A percentile compares a stretch with the other conserved stretches of the same genome.
Conservation (phyloP, 371 early-diverging fungal species). For the Mortierella sp. region DNA sequence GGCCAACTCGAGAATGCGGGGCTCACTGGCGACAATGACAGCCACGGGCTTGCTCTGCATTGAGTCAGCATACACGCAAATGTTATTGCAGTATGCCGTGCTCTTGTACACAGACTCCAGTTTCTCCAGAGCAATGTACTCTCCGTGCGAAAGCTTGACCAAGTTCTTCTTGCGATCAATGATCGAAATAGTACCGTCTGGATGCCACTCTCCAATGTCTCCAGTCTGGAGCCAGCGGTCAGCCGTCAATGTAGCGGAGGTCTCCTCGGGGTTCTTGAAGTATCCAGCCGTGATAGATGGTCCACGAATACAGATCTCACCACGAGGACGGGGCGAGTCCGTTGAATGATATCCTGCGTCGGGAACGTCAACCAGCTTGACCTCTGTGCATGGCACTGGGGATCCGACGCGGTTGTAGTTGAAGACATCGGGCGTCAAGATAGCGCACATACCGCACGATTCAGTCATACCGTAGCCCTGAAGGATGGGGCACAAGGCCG, state of each 20-base stretch:
- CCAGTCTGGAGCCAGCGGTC: constrained; percentile 96
- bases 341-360: constrained; percentile 80
- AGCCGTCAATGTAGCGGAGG: constrained; percentile 82
- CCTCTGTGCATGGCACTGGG: constrained; percentile 84
- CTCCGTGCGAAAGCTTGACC: constrained; percentile 93
- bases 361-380: constrained; percentile 91
- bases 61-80: constrained; percentile 90
- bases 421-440: constrained; percentile 73
- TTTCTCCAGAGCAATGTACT: constrained; percentile 98
- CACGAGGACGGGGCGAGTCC: constrained; percentile 77
- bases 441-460: constrained; percentile 71
- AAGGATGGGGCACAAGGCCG: constrained; percentile 86
- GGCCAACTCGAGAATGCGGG: constrained; percentile 50
- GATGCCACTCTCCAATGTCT: constrained; percentile 89
- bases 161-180: constrained; percentile 91
- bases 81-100: constrained; percentile 79
- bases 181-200: constrained; percentile 77
- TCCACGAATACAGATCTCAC: constrained; percentile 93
- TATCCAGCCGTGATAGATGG: constrained; percentile 82
- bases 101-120: constrained; percentile 94
- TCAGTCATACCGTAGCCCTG: constrained; percentile 92
- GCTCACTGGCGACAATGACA: constrained; percentile 76
- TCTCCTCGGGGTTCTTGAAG: constrained; percentile 79
- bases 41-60: constrained; percentile 76
- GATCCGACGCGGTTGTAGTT: constrained; percentile 80